Conservation (phyloP, 2,329 filamentous ascomycete genomes). For the Cladosporium velox region DNA sequence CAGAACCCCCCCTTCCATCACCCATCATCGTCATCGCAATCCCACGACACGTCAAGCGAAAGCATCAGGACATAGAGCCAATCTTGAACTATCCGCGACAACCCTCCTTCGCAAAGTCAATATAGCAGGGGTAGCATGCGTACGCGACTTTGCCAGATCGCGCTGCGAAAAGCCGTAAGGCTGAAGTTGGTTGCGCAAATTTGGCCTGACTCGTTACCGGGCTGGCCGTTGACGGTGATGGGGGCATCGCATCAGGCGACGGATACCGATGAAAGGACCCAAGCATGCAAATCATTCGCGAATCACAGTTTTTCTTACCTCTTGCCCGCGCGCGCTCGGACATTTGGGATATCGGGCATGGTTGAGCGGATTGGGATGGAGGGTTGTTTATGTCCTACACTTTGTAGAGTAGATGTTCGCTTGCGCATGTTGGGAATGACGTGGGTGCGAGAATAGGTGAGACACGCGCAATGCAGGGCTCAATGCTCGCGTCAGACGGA, state of each 20-base stretch:
- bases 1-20: not conserved
- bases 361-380: not conserved
- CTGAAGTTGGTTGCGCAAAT: not conserved
- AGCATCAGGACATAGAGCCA: not conserved
- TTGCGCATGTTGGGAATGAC: not conserved
- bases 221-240: not conserved
- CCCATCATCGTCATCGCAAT: not conserved
- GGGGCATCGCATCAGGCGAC: not conserved
- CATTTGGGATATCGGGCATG: not conserved
- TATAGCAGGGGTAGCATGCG: not conserved
- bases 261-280: not conserved
- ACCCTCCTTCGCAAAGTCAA: not conserved
- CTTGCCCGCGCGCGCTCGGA: too few species aligned
- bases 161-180: not conserved
- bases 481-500: not conserved
- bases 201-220: not conserved
- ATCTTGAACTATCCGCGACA: not conserved
- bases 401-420: not conserved
- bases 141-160: not conserved
- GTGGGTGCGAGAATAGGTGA: not conserved
- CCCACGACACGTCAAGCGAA: not conserved
- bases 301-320: not conserved
- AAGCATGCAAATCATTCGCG: not conserved
- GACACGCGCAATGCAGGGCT: constrained; percentile 1
- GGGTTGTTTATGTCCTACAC: not conserved